Evolutionary conservation across 1,139 yeast genomes (phyloP).

Genomic region (Kodamaea alishanica): DNA sequence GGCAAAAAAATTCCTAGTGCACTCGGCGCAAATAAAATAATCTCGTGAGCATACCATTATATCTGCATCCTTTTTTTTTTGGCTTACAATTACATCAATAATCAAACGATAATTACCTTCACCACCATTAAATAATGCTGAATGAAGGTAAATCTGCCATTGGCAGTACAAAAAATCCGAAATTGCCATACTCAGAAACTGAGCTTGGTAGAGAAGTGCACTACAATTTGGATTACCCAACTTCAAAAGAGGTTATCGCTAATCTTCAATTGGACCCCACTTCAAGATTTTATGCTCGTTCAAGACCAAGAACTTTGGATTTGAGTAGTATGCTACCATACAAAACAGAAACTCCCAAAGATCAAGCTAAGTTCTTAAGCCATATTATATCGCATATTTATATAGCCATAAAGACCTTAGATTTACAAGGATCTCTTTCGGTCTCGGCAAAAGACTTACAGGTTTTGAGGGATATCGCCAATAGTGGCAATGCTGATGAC

Average conservation of each 20-base stretch:
- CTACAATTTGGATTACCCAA: slow-evolving; percentile 60
- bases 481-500: slow-evolving; percentile 15
- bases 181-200: neutral
- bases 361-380: slow-evolving; percentile 70
- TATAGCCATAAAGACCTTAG: slow-evolving; percentile 72
- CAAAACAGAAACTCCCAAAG: slow-evolving; percentile 61
- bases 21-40: too few relatives aligned
- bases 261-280: slow-evolving; percentile 43
- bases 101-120: neutral
- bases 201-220: slow-evolving; percentile 32
- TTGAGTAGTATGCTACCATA: slow-evolving; percentile 73
- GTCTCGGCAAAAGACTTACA: slow-evolving; percentile 64
- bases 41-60: too few relatives aligned
- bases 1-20: too few relatives aligned
- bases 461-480: slow-evolving; percentile 24
- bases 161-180: neutral
- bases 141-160: neutral
- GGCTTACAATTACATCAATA: neutral
- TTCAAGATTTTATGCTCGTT: slow-evolving; percentile 57
- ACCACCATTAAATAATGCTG: neutral
- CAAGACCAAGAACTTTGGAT: slow-evolving; percentile 50
- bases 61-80: neutral
- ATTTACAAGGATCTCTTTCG: slow-evolving; percentile 68
- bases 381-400: slow-evolving; percentile 78
- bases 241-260: slow-evolving; percentile 38